Conservation (phyloP, 768 basidiomycete genomes). For the Pilatotrama ljubarskyi region DNA sequence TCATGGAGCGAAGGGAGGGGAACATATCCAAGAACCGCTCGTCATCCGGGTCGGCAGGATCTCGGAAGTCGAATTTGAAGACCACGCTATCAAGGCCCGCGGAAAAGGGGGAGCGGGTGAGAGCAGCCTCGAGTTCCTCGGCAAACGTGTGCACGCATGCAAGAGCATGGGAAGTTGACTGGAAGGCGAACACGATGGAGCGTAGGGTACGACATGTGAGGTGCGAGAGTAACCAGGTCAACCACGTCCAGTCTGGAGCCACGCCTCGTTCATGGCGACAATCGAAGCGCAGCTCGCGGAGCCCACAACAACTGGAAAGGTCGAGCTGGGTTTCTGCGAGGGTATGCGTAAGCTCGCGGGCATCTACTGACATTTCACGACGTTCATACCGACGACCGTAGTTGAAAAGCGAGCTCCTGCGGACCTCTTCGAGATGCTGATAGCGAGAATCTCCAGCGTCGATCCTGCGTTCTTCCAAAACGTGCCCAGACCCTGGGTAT, state of each 20-base stretch:
- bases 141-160: constrained; percentile 14
- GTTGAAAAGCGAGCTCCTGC: background rate
- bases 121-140: constrained; percentile 5
- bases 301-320: constrained; percentile 7
- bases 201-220: constrained; percentile 3
- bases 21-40: constrained; percentile 1
- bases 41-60: background rate
- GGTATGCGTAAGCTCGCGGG: background rate
- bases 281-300: constrained; percentile 17
- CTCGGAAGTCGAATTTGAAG: constrained; percentile 10
- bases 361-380: background rate
- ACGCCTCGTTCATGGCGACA: constrained; percentile 9
- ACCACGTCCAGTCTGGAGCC: constrained; percentile 21
- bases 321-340: constrained; percentile 8
- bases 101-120: background rate
- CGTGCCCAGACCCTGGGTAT: background rate
- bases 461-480: constrained; percentile 7
- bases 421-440: constrained; percentile 8
- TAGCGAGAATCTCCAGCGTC: constrained; percentile 3
- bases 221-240: constrained; percentile 15
- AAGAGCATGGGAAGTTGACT: constrained; percentile 14
- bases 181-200: constrained; percentile 12
- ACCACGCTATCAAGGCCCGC: background rate
- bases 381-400: constrained; percentile 4
- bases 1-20: background rate